Conservation (phyloP, 768 basidiomycete genomes). For the Collybia sordida region DNA sequence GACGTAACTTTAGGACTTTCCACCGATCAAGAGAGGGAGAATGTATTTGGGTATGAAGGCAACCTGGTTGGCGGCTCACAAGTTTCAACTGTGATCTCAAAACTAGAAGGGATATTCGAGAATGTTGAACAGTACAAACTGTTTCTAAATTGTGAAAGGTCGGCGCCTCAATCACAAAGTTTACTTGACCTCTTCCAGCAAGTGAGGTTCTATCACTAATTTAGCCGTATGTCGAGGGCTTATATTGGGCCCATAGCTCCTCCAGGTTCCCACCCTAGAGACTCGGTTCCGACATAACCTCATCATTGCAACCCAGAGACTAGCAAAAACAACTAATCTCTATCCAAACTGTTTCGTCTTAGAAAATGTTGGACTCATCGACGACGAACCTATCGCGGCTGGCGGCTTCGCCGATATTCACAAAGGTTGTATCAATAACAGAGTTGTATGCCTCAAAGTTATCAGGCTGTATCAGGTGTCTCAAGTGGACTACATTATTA, state of each 20-base stretch:
- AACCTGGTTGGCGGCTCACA: no score
- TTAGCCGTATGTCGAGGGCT: neutral
- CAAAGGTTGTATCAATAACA: neutral
- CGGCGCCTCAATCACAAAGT: neutral
- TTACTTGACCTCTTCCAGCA: slow-evolving; percentile 4
- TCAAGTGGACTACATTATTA: neutral
- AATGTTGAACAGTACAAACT: slow-evolving; percentile 2
- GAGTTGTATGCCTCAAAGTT: slow-evolving; percentile 3
- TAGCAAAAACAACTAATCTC: slow-evolving; percentile 3
- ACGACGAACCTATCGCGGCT: slow-evolving; percentile 1
- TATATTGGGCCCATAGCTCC: slow-evolving; percentile 10
- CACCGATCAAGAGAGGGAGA: no score
- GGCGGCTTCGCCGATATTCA: slow-evolving; percentile 10
- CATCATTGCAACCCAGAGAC: slow-evolving; percentile 8
- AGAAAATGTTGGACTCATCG: neutral
- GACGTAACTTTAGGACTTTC: no score
- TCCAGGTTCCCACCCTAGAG: neutral
- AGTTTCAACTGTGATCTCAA: neutral
- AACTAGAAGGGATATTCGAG: neutral
- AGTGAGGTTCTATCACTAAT: neutral
- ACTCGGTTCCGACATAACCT: slow-evolving; percentile 2
- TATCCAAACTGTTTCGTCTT: slow-evolving; percentile 8
- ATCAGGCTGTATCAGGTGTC: slow-evolving; percentile 4
- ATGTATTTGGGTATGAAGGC: no score
- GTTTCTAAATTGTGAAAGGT: neutral